These are phyloP conservation scores for Fraxinus platypoda DNA, from an alignment of 305 asterid genomes.

Conservation along the genomic window DNA sequence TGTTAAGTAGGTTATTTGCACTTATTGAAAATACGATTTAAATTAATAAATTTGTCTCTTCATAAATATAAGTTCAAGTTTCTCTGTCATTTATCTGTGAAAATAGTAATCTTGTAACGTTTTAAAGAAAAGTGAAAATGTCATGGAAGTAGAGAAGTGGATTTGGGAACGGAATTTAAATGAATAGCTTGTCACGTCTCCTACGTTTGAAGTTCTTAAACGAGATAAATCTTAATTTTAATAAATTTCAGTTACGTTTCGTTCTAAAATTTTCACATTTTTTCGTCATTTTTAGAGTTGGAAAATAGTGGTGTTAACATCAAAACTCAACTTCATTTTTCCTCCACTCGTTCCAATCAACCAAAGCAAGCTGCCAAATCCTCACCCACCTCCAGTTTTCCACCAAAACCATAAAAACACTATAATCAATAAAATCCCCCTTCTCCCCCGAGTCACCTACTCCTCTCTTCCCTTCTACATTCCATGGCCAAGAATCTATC, in stretches of 20 bases:
- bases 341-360: conserved; percentile 55
- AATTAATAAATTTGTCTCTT: neutral
- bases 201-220: neutral
- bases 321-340: conserved; percentile 23
- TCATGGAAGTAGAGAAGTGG: neutral
- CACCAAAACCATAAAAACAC: conserved; percentile 20
- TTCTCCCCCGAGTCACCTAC: conserved; percentile 22
- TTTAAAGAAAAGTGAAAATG: neutral
- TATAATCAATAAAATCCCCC: conserved; percentile 23
- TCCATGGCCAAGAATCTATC: conserved; percentile 53
- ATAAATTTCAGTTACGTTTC: neutral
- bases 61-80: neutral
- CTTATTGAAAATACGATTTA: neutral
- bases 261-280: neutral
- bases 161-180: neutral
- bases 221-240: neutral
- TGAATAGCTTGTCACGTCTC: neutral
- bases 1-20: neutral
- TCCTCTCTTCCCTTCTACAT: conserved; percentile 21
- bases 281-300: neutral
- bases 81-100: neutral
- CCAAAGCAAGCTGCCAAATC: conserved; percentile 38
- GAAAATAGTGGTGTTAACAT: conserved; percentile 16
- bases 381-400: conserved; percentile 25
- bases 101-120: neutral